Evolutionary conservation across 1,284 basidiomycete genomes (phyloP).

Genomic region (Pascua guehoae): DNA sequence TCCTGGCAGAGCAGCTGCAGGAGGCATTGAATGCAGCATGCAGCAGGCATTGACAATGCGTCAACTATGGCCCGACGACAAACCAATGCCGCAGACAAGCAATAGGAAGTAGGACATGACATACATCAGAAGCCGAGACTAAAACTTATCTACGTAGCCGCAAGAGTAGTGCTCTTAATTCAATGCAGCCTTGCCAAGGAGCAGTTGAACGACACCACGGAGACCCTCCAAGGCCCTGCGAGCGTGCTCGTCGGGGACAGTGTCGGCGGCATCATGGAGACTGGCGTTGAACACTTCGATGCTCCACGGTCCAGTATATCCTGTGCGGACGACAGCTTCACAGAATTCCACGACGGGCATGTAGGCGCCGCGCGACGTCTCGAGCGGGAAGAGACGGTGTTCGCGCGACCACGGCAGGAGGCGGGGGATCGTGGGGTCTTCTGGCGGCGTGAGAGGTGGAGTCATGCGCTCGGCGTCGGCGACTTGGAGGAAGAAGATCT

Average conservation of each 20-base stretch:
- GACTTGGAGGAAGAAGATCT: conserved; percentile 5
- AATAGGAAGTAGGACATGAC: no score
- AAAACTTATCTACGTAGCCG: no score
- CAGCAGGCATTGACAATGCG: no score
- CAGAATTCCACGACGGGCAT: conserved; percentile 6
- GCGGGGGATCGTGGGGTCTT: background rate
- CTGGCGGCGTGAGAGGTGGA: background rate
- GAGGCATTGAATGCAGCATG: no score
- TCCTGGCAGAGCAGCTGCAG: no score
- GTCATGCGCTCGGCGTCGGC: conserved; percentile 6
- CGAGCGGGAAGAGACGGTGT: conserved; percentile 3
- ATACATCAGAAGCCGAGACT: no score
- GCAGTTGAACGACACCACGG: background rate
- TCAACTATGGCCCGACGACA: no score
- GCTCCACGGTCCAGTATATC: conserved; percentile 2
- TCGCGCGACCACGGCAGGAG: conserved; percentile 3
- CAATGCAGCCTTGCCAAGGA: background rate
- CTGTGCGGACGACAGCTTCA: background rate
- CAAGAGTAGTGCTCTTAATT: no score
- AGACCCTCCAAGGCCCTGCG: background rate
- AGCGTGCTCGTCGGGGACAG: background rate
- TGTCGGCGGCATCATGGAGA: background rate
- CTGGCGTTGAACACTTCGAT: conserved; percentile 10
- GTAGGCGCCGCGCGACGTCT: background rate
- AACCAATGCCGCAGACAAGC: no score